phyloP scores from a whole-genome alignment of 768 basidiomycete genomes.

The Tylopilus plumbeoviolaceoides region DNA sequence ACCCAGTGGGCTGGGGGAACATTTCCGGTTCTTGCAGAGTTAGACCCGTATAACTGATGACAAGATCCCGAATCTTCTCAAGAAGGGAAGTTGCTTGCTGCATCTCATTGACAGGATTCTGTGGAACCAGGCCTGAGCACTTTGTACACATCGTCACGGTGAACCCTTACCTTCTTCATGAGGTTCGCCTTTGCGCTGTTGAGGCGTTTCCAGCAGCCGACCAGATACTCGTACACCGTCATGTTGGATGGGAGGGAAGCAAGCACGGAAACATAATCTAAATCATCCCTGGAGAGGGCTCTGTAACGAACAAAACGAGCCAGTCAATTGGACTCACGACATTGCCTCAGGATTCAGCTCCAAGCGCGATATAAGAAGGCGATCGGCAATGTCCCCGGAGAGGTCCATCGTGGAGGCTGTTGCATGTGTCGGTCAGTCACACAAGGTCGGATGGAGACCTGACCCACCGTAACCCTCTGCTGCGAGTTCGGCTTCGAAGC shows the following conservation, averaged over 20 bases:
- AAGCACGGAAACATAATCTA: constrained; percentile 69
- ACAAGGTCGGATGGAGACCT: background rate
- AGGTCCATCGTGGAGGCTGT: constrained; percentile 40
- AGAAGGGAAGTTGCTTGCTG: constrained; percentile 58
- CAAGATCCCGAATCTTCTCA: constrained; percentile 73
- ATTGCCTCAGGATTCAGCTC: constrained; percentile 71
- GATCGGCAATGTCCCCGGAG: constrained; percentile 62
- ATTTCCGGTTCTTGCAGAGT: constrained; percentile 89
- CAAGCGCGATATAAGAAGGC: constrained; percentile 78
- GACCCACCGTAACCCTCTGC: constrained; percentile 50
- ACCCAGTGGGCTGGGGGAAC: constrained; percentile 88
- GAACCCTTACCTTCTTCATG: constrained; percentile 53
- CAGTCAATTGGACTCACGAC: constrained; percentile 47
- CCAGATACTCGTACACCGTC: constrained; percentile 85
- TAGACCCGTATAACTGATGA: constrained; percentile 87
- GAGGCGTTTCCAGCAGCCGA: constrained; percentile 89
- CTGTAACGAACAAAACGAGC: background rate
- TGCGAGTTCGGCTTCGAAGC: constrained; percentile 61
- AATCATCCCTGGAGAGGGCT: constrained; percentile 50
- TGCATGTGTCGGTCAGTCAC: constrained; percentile 4
- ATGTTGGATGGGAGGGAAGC: constrained; percentile 74
- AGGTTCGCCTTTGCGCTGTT: constrained; percentile 51
- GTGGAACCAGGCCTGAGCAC: constrained; percentile 37
- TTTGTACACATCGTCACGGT: background rate
- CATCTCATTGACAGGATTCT: constrained; percentile 53